Evolutionary conservation across 495 filamentous ascomycete genomes (phyloP).

Genomic region (Aspergillus avenaceus): DNA sequence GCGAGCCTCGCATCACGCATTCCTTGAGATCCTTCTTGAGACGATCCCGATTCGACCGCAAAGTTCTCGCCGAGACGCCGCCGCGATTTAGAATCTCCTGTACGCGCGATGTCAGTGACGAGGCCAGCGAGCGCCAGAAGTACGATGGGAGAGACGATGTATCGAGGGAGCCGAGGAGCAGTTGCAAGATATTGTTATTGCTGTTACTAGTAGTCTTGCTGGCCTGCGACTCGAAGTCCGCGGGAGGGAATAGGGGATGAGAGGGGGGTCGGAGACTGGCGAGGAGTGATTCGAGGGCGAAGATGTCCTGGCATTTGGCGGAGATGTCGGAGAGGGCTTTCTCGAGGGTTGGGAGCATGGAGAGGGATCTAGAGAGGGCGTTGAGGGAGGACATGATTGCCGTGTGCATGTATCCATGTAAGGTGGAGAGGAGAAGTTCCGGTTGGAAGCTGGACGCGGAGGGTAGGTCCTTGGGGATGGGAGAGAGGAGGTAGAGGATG

Average conservation of each 20-base stretch:
- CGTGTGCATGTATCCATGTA: constrained; percentile 76
- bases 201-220: no score
- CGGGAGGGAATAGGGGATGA: constrained; percentile 55
- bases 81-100: constrained; percentile 79
- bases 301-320: constrained; percentile 82
- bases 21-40: constrained; percentile 75
- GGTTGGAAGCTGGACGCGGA: constrained; percentile 45
- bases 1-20: constrained; percentile 72
- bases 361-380: constrained; percentile 66
- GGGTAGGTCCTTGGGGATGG: constrained; percentile 33
- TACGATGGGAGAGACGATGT: constrained; percentile 82
- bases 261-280: constrained; percentile 58
- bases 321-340: constrained; percentile 78
- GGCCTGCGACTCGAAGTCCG: constrained; percentile 6
- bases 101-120: constrained; percentile 69
- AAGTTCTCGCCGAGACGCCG: constrained; percentile 74
- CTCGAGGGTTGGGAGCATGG: constrained; percentile 76
- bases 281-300: constrained; percentile 78
- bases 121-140: constrained; percentile 86
- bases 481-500: constrained; percentile 79
- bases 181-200: constrained; percentile 60
- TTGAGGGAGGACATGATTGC: constrained; percentile 72
- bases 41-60: constrained; percentile 69
- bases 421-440: constrained; percentile 65
- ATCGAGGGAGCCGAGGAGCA: constrained; percentile 74